These are phyloP conservation scores for Globisporangium perplexum DNA, from an alignment of 352 stramenopile genomes.

Conservation along the genomic window DNA sequence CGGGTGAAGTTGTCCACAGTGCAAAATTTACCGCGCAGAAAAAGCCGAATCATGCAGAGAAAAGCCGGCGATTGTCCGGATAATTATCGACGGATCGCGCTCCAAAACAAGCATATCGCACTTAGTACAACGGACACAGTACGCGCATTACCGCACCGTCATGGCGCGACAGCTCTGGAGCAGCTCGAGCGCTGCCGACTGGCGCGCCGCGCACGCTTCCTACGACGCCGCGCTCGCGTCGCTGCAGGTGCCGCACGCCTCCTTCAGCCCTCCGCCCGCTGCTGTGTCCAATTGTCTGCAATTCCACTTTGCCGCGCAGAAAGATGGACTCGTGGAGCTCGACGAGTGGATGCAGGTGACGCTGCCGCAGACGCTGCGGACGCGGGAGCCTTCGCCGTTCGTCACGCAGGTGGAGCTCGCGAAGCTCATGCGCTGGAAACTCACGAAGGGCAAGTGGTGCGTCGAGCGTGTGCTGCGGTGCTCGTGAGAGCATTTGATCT, in stretches of 20 bases:
- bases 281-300: not conserved
- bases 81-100: no score
- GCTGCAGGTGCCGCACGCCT: conserved; percentile 20
- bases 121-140: no score
- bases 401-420: conserved; percentile 50
- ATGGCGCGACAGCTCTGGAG: conserved; percentile 22
- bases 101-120: no score
- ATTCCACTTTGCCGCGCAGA: conserved; percentile 18
- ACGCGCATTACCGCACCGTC: no score
- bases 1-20: no score
- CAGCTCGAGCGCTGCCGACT: conserved; percentile 19
- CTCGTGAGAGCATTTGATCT: not conserved
- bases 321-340: conserved; percentile 46
- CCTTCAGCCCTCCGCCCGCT: no score
- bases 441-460: conserved; percentile 83
- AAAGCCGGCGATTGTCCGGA: no score
- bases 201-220: conserved; percentile 25
- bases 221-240: conserved; percentile 38
- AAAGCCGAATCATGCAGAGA: no score
- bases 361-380: conserved; percentile 33
- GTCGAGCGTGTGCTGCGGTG: not conserved
- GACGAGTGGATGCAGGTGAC: conserved; percentile 50
- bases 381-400: conserved; percentile 41
- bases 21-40: no score
- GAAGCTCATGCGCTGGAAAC: conserved; percentile 78